A percentile compares a stretch with the other conserved stretches of the same genome.
phyloP scores from a whole-genome alignment of 306 rosid genomes.

The Vigna unguiculata region DNA sequence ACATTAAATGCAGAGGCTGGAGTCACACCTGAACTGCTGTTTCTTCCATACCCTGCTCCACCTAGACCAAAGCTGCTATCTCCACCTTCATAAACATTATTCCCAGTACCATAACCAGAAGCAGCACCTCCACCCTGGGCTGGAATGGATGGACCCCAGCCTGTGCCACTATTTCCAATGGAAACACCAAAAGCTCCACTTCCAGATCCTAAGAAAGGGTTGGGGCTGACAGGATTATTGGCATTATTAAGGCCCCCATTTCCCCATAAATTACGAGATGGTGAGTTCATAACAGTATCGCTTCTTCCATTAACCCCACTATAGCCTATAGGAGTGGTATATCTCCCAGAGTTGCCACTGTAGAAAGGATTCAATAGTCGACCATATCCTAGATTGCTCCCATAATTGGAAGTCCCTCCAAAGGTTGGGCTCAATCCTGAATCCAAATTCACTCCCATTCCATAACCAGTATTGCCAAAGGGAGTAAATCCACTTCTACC shows the following conservation, averaged over 20 bases:
- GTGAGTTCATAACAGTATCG: conserved; percentile 69
- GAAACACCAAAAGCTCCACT: conserved; percentile 74
- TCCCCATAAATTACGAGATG: conserved; percentile 90
- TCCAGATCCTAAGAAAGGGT: conserved; percentile 72
- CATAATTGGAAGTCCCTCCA: conserved; percentile 76
- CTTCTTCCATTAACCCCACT: conserved; percentile 73
- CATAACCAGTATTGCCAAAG: conserved; percentile 71
- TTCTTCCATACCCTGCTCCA: conserved; percentile 82
- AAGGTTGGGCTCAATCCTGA: conserved; percentile 77
- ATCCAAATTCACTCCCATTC: conserved; percentile 82
- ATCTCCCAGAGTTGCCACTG: conserved; percentile 74
- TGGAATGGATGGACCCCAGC: conserved; percentile 68
- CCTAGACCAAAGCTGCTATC: conserved; percentile 73
- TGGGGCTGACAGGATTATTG: conserved; percentile 55
- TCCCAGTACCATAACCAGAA: conserved; percentile 65
- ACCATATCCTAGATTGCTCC: conserved; percentile 80
- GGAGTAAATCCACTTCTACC: conserved; percentile 81
- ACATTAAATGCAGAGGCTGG: conserved; percentile 64
- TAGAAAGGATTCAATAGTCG: conserved; percentile 80
- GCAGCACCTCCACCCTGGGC: conserved; percentile 72
- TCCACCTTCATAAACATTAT: conserved; percentile 73
- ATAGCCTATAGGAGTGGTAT: conserved; percentile 84
- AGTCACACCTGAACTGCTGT: conserved; percentile 54
- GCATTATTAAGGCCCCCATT: conserved; percentile 67
- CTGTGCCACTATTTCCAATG: conserved; percentile 65